Base-by-base conservation (phyloP, 805 yeast genomes). In the Diddensiella santjacobensis region DNA sequence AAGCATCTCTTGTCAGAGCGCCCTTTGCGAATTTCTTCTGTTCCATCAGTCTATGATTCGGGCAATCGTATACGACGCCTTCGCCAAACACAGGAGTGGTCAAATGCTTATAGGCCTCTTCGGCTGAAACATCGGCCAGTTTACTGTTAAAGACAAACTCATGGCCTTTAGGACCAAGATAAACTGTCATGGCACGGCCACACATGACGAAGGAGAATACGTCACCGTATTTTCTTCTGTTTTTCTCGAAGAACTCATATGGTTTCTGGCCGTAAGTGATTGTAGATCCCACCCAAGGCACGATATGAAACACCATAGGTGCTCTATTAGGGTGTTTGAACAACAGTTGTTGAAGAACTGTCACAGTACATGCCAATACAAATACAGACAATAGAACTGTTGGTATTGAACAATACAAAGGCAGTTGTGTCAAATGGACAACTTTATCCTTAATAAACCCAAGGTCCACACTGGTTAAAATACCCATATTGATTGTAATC, bases 41-140 rank as follows among this genome's bases (percentile, higher is more conserved):
- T 67, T 93, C 99, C 99, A 93, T 93, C 62, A 93, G 78, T 57
- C 89, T 81, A 61, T 81, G 71, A 71, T 93, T 93, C 54, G 99
- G 88, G 70, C 97, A 91, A 71, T 93, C 99, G 66, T 93, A 93
- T 45, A 93, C 86, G 47, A 93, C 99, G 61, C 98, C 99, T 63
- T 89, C 81, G 60, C 99, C 99, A 59, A 93, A 93, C 13, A 89
- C 96, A 11, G 99, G 99, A n/a, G 98, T 91, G n/a, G 99, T 93
- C 69, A 93, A 77, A 65, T 90, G 96, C 53, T 83, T 77, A 72
- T 93, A 93, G 35, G 97, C 98, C 42, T 86, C 97, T 67, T 93
- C 98, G 42, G 99, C 99, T 42, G 89, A 83, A 20, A 90, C 98
- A 59, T 88, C 96, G 24, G 82, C 79, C 46, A 85, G 74, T 69